Base-by-base conservation (phyloP, 306 rosid species). In the Cucumis cinereus region DNA sequence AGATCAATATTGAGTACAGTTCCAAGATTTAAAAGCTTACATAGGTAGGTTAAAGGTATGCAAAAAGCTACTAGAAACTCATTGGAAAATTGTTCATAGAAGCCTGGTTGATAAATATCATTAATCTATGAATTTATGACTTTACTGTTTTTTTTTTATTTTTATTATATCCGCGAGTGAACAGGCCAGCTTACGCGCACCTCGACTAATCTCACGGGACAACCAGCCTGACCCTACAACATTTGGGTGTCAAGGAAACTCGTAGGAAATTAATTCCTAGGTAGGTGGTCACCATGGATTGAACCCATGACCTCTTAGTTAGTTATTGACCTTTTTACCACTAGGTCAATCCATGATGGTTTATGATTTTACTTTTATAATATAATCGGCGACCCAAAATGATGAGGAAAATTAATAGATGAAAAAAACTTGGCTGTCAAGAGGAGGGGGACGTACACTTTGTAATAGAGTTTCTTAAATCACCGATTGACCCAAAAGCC, bases 21-120 rank as follows among this genome's bases (percentile, higher is more conserved):
- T 75, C 71, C 47, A 84, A 69, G 78, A 82, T 50, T 67, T 60
- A 75, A 60, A 64, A 79, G 45, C 54, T 70, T 5, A 41, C 75
- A 82, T 63, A 75, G 30, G 69, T 67, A 61, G 75, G 67, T 22
- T 38, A 55, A 67, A 74, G 47, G 17, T 16, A 70, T 47, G 58
- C 4, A 23, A 70, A 70, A 70, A 70, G 56, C 2, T 8, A 16
- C 23, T 9, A 43, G 16, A 67, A 67, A 67, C 30, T 43, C 36
- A 10, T 45, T 45, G 22, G 30, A 43, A 56, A 69, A 23, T 43
- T 69, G 12, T 40, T 43, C 74, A 69, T 2, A 13, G 17, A 69
- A 43, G 30, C 10, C 68, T 38, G 45, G 17, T 40, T 3, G 14
- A 16, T n/a, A 22, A 40, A 41, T 24, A n/a, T 38, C 53, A 67